Evolutionary conservation across 257 asterid species (phyloP).

Genomic region (Rubia yunnanensis): DNA sequence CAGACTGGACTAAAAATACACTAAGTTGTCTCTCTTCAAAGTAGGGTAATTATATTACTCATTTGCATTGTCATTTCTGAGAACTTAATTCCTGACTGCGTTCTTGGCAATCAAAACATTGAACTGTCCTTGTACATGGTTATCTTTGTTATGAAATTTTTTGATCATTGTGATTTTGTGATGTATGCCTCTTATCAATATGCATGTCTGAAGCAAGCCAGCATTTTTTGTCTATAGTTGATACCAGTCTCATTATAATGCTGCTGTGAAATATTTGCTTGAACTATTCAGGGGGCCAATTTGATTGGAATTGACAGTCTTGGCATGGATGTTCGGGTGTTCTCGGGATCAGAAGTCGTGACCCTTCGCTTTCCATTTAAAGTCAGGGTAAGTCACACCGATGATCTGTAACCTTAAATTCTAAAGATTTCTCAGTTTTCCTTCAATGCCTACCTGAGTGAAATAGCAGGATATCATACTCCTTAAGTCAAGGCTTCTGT

Average conservation of each 20-base stretch:
- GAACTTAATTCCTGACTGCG: too few relatives aligned
- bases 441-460: not conserved
- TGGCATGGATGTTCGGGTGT: constrained; percentile 71
- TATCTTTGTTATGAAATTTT: too few relatives aligned
- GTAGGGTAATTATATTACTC: too few relatives aligned
- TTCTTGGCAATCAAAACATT: too few relatives aligned
- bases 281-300: constrained; percentile 38
- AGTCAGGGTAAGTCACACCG: constrained; percentile 40
- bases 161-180: too few relatives aligned
- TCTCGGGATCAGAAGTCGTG: constrained; percentile 50
- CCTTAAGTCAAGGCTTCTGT: not conserved
- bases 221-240: not conserved
- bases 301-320: constrained; percentile 77
- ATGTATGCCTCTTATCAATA: not conserved
- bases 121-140: not conserved
- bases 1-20: too few relatives aligned
- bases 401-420: not conserved
- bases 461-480: not conserved
- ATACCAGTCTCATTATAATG: not conserved
- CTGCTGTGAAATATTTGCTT: not conserved
- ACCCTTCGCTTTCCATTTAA: constrained; percentile 77
- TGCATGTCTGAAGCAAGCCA: not conserved
- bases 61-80: too few relatives aligned
- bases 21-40: too few relatives aligned
- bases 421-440: not conserved